These are phyloP conservation scores for Vanderwaltozyma polyspora DNA, from an alignment of 805 yeast species.

Conservation along the genomic window DNA sequence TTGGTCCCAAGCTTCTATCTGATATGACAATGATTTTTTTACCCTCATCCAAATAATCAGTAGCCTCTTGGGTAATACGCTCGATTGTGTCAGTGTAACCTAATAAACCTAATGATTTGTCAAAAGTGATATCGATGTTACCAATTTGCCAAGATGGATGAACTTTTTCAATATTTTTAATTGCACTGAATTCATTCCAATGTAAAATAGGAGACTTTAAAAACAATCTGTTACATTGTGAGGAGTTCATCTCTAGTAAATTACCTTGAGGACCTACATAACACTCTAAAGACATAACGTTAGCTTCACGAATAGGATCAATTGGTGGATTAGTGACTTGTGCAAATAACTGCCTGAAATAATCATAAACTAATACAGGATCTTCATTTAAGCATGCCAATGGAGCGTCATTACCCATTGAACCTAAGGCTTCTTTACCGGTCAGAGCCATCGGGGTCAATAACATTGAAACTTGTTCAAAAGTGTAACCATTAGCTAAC, in stretches of 20 bases:
- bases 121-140: conserved; percentile 80
- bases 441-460: conserved; percentile 88
- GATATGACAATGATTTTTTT: conserved; percentile 66
- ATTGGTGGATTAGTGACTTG: conserved; percentile 98
- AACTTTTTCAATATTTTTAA: conserved; percentile 57
- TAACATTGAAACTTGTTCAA: conserved; percentile 75
- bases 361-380: conserved; percentile 83
- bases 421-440: conserved; percentile 91
- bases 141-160: conserved; percentile 82
- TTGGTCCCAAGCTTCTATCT: conserved; percentile 51
- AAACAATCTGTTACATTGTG: conserved; percentile 81
- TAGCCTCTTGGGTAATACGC: conserved; percentile 77
- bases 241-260: conserved; percentile 80
- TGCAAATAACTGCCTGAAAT: conserved; percentile 92
- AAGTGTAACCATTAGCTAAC: conserved; percentile 84
- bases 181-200: conserved; percentile 61
- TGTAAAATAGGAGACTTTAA: conserved; percentile 75
- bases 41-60: conserved; percentile 67
- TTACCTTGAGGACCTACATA: conserved; percentile 96
- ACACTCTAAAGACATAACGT: conserved; percentile 95
- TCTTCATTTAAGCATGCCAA: conserved; percentile 89
- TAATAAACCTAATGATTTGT: conserved; percentile 65
- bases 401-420: conserved; percentile 97
- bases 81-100: conserved; percentile 83
- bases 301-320: conserved; percentile 93